These are phyloP conservation scores for Saposhnikovia divaricata DNA, from an alignment of 129 eudicot genomes.

Conservation along the genomic window DNA sequence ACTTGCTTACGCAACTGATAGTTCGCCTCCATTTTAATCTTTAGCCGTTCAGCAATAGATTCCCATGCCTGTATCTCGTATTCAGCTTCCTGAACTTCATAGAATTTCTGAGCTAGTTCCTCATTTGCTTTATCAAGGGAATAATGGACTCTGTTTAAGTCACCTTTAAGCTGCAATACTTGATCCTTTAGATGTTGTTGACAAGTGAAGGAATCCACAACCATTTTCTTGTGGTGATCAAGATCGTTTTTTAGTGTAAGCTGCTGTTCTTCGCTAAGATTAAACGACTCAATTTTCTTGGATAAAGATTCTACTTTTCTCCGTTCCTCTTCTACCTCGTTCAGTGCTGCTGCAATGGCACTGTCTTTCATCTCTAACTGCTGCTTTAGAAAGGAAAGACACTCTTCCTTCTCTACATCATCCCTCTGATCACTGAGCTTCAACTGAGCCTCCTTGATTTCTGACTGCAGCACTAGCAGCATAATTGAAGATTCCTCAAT, in stretches of 20 bases:
- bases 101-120: conserved; percentile 43
- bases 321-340: conserved; percentile 31
- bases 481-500: conserved; percentile 53
- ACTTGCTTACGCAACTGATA: conserved; percentile 41
- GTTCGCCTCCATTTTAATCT: conserved; percentile 39
- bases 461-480: conserved; percentile 47
- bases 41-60: conserved; percentile 47
- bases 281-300: conserved; percentile 21
- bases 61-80: conserved; percentile 67
- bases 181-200: conserved; percentile 32
- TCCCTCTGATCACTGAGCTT: conserved; percentile 20
- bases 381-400: conserved; percentile 19
- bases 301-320: conserved; percentile 22
- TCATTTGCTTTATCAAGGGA: conserved; percentile 45
- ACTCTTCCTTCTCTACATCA: conserved; percentile 13
- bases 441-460: conserved; percentile 30
- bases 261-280: conserved; percentile 21
- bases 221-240: conserved; percentile 25
- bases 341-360: conserved; percentile 24
- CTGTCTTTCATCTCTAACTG: conserved; percentile 39
- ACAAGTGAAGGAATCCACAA: neutral
- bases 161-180: conserved; percentile 28
- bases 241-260: conserved; percentile 30
- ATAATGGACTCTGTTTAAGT: conserved; percentile 30
- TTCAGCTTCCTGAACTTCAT: conserved; percentile 56